Evolutionary conservation across 352 stramenopile genomes (phyloP).

Genomic region (Phytophthora podocarpi): DNA sequence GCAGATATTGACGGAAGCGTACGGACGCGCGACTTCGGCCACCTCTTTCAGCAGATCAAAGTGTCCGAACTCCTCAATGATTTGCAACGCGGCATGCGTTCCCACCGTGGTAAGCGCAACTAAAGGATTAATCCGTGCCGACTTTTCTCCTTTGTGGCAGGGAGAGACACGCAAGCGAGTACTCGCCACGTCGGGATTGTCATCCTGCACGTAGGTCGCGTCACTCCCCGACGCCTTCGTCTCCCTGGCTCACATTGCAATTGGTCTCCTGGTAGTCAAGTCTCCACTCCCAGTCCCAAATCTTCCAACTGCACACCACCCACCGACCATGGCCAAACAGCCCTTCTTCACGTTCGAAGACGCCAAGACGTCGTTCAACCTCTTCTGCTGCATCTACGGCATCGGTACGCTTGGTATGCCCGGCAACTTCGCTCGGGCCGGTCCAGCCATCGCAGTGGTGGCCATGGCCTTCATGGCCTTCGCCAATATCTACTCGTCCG

Average conservation of each 20-base stretch:
- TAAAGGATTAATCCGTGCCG: slow-evolving; percentile 16
- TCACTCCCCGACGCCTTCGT: no score
- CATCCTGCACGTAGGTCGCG: not conserved
- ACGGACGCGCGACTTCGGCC: slow-evolving; percentile 4
- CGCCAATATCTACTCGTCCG: slow-evolving; percentile 31
- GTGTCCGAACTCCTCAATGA: slow-evolving; percentile 1
- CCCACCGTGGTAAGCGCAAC: slow-evolving; percentile 16
- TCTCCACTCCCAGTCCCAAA: slow-evolving; percentile 9
- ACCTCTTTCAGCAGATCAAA: slow-evolving; percentile 23
- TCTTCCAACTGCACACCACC: not conserved
- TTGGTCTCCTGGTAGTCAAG: slow-evolving; percentile 11
- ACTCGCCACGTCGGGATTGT: not conserved
- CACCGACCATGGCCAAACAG: slow-evolving; percentile 20
- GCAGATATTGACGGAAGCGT: slow-evolving; percentile 8
- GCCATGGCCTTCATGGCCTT: slow-evolving; percentile 33
- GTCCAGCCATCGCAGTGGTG: slow-evolving; percentile 20
- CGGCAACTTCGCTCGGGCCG: slow-evolving; percentile 24
- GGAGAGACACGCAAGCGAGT: not conserved
- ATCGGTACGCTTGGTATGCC: no score
- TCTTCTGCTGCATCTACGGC: no score
- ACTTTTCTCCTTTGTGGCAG: not conserved
- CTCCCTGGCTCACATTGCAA: slow-evolving; percentile 23
- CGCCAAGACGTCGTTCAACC: slow-evolving; percentile 30
- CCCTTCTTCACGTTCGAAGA: slow-evolving; percentile 28
- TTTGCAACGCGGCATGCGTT: slow-evolving; percentile 12